Percentiles rank a stretch among this genome's conserved stretches.
Conservation (phyloP, 148 eudicot species). For the Arbutus unedo region DNA sequence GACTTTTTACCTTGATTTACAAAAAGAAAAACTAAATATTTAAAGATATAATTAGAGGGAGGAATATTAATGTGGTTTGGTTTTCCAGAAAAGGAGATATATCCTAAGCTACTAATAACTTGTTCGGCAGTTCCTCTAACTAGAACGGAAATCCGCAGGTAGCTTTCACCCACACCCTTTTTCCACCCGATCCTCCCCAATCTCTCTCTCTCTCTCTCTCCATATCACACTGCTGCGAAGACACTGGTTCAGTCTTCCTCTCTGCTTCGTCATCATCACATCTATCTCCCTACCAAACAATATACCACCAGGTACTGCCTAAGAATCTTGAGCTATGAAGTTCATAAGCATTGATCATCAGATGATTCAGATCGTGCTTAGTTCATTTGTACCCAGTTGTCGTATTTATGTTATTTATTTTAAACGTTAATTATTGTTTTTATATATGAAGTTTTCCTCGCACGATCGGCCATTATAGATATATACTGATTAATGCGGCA, state of each 20-base stretch:
- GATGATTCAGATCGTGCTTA: background rate
- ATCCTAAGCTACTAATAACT: background rate
- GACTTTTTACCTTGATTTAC: too few relatives aligned
- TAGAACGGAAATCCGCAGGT: background rate
- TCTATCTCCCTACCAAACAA: background rate
- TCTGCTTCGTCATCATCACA: background rate
- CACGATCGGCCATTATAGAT: background rate
- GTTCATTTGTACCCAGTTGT: background rate
- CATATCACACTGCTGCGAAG: background rate
- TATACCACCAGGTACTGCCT: conserved; percentile 11
- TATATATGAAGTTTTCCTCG: background rate
- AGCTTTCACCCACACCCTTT: background rate
- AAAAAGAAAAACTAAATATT: too few relatives aligned
- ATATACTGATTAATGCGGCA: conserved; percentile 4
- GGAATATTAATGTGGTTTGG: too few relatives aligned
- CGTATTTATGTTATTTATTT: background rate
- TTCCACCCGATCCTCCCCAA: background rate
- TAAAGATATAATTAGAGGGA: too few relatives aligned
- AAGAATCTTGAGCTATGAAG: background rate
- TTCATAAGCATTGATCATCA: background rate
- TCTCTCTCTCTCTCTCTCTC: conserved; percentile 1
- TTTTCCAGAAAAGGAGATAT: background rate
- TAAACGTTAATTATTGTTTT: background rate
- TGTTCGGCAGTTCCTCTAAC: background rate
- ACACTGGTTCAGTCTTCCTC: background rate